Conservation (phyloP, 75 land plant species). For the Sequoia sempervirens region DNA sequence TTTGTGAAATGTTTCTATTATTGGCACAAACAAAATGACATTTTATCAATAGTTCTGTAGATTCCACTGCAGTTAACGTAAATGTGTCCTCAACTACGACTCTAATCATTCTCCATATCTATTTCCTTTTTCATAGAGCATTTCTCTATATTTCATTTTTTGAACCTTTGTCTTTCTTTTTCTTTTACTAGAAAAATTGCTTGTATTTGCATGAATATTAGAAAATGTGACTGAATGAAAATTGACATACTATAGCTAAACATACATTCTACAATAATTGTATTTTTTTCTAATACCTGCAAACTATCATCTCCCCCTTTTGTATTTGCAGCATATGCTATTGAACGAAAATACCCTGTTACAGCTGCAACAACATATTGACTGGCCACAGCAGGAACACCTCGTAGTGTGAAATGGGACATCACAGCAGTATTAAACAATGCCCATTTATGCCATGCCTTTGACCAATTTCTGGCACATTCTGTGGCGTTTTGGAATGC, state of each 20-base stretch:
- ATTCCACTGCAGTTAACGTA: not conserved
- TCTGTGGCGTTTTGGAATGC: conserved; percentile 73
- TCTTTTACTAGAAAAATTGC: not conserved
- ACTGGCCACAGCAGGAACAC: conserved; percentile 40
- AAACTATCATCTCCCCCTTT: conserved; percentile 97
- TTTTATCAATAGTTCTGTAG: not conserved
- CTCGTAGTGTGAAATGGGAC: conserved; percentile 69
- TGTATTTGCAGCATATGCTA: conserved; percentile 76
- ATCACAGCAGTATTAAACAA: conserved; percentile 96
- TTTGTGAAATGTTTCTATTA: not conserved
- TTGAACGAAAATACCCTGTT: conserved; percentile 90
- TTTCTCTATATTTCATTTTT: not conserved
- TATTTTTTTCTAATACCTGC: conserved; percentile 55
- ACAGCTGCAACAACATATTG: conserved; percentile 93
- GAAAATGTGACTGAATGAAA: not conserved
- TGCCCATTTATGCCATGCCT: conserved; percentile 99
- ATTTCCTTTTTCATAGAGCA: not conserved
- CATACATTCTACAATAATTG: not conserved
- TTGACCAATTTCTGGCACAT: conserved; percentile 75
- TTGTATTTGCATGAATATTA: not conserved
- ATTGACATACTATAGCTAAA: not conserved
- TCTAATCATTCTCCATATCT: not conserved
- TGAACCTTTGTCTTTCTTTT: not conserved
- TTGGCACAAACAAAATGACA: not conserved
- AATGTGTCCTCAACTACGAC: not conserved